phyloP scores from a whole-genome alignment of 371 early-diverging fungal species.

The Nosema muscidifuracis region DNA sequence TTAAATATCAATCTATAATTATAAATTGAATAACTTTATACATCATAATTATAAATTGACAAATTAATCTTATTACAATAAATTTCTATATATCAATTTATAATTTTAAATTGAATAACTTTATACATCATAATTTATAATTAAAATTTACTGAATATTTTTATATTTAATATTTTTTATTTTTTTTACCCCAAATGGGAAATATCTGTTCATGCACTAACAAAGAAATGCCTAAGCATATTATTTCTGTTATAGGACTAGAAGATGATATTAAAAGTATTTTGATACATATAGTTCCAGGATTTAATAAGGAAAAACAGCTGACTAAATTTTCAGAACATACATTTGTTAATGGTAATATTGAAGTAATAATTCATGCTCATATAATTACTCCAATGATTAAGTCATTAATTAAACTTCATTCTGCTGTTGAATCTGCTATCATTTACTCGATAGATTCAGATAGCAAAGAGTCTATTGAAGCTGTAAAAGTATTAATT shows the following conservation, averaged over 20 bases:
- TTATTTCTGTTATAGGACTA: conserved; percentile 11
- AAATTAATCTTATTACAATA: too few species aligned
- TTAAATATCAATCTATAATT: too few species aligned
- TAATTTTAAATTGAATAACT: too few species aligned
- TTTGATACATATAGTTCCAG: background rate
- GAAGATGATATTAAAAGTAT: conserved; percentile 23
- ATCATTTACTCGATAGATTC: conserved; percentile 29
- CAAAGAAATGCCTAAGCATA: conserved; percentile 1
- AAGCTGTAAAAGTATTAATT: background rate
- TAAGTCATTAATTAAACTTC: conserved; percentile 16
- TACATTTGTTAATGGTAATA: background rate
- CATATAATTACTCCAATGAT: conserved; percentile 14
- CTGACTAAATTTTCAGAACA: conserved; percentile 27
- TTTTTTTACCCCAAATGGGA: conserved; percentile 8
- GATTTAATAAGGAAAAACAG: background rate
- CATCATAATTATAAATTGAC: too few species aligned
- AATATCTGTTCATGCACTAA: conserved; percentile 14
- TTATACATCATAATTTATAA: too few species aligned
- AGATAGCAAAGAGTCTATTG: conserved; percentile 11
- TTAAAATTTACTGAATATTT: too few species aligned
- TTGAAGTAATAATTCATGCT: conserved; percentile 22
- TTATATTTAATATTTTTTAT: too few species aligned
- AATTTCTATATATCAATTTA: too few species aligned
- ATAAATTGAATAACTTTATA: too few species aligned
- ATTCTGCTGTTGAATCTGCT: conserved; percentile 7